Percentiles rank a stretch among this genome's conserved stretches.
Evolutionary conservation across 805 yeast species (phyloP).

Genomic region (Isabelozyma gotoi): DNA sequence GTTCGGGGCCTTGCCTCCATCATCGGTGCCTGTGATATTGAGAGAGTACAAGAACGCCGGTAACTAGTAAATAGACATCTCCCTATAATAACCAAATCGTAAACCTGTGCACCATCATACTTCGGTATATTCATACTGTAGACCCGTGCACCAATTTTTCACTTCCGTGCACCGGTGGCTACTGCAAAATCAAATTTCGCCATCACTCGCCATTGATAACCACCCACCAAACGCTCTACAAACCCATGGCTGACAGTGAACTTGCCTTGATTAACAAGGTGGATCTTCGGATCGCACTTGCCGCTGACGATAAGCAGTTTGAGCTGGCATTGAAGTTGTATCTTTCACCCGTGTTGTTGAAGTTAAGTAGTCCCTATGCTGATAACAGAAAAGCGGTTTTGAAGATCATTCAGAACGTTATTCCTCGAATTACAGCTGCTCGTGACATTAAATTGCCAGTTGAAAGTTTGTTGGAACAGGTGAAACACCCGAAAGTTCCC

Average conservation of each 20-base stretch:
- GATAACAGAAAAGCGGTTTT: conserved; percentile 68
- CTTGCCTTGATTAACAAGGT: conserved; percentile 68
- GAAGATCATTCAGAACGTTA: conserved; percentile 62
- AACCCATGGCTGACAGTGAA: conserved; percentile 40
- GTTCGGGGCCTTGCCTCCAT: conserved; percentile 93
- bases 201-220: not conserved
- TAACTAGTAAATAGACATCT: conserved; percentile 7
- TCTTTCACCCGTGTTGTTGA: conserved; percentile 75
- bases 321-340: conserved; percentile 59
- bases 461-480: conserved; percentile 61
- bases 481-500: conserved; percentile 52
- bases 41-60: conserved; percentile 74
- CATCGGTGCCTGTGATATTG: conserved; percentile 95
- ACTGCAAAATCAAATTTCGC: not conserved
- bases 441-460: conserved; percentile 61
- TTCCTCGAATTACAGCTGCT: conserved; percentile 64
- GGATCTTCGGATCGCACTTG: conserved; percentile 77
- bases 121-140: too few relatives aligned
- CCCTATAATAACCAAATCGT: too few relatives aligned
- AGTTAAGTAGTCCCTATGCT: conserved; percentile 68
- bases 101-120: too few relatives aligned
- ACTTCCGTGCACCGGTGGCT: too few relatives aligned
- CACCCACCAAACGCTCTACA: too few relatives aligned
- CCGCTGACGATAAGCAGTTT: conserved; percentile 65
- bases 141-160: not conserved